phyloP scores from a whole-genome alignment of 371 early-diverging fungal genomes.

The Dichotomocladium elegans region DNA sequence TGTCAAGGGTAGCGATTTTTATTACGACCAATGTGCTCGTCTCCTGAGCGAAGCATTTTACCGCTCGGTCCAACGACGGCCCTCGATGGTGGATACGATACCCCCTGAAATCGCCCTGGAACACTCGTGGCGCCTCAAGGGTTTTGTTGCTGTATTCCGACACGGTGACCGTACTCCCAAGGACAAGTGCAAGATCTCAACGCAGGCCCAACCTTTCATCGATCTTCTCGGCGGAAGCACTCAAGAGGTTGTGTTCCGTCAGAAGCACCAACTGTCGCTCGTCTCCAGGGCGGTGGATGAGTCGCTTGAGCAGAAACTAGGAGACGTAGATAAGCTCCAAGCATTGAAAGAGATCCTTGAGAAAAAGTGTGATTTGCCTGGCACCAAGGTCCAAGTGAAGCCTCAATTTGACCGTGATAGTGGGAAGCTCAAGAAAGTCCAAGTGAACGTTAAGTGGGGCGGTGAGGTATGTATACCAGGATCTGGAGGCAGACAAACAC shows the following conservation, averaged over 20 bases:
- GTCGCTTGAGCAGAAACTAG: slow-evolving; percentile 51
- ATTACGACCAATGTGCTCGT: slow-evolving; percentile 86
- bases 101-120: slow-evolving; percentile 64
- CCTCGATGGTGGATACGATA: slow-evolving; percentile 61
- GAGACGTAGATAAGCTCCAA: slow-evolving; percentile 55
- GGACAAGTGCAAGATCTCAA: slow-evolving; percentile 87
- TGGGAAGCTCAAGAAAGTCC: slow-evolving; percentile 65
- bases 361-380: slow-evolving; percentile 78
- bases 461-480: slow-evolving; percentile 61
- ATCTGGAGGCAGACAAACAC: neutral
- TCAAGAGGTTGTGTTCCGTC: slow-evolving; percentile 83
- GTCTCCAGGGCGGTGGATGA: slow-evolving; percentile 65
- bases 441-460: slow-evolving; percentile 96
- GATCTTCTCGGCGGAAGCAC: slow-evolving; percentile 61
- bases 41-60: slow-evolving; percentile 61
- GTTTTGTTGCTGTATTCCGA: slow-evolving; percentile 87
- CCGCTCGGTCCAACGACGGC: slow-evolving; percentile 39
- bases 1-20: slow-evolving; percentile 94
- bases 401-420: slow-evolving; percentile 67
- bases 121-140: slow-evolving; percentile 91
- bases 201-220: slow-evolving; percentile 64
- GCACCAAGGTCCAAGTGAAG: slow-evolving; percentile 93
- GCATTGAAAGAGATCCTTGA: slow-evolving; percentile 73
- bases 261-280: slow-evolving; percentile 62
- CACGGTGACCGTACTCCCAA: slow-evolving; percentile 98